Evolutionary conservation across 768 basidiomycete genomes (phyloP).

Genomic region (Pulveroboletus sp.): DNA sequence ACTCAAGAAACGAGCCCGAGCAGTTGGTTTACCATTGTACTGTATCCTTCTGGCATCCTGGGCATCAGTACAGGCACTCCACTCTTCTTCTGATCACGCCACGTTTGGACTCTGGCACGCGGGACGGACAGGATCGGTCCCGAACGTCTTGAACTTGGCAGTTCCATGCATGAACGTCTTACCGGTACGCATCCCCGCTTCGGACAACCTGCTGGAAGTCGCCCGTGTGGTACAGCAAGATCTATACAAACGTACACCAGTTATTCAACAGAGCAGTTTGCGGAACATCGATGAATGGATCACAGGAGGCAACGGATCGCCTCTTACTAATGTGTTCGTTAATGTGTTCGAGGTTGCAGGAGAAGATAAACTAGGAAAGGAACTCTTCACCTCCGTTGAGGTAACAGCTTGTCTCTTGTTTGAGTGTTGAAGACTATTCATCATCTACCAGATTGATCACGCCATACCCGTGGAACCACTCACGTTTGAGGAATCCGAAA

Average conservation of each 20-base stretch:
- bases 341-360: slow-evolving; percentile 39
- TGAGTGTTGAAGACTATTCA: neutral
- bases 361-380: slow-evolving; percentile 13
- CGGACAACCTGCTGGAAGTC: slow-evolving; percentile 20
- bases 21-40: slow-evolving; percentile 32
- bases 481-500: slow-evolving; percentile 6
- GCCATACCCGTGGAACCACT: slow-evolving; percentile 25
- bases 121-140: slow-evolving; percentile 35
- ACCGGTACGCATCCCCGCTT: slow-evolving; percentile 32
- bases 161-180: slow-evolving; percentile 44
- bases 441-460: slow-evolving; percentile 31
- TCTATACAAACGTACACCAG: slow-evolving; percentile 33
- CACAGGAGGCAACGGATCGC: slow-evolving; percentile 22
- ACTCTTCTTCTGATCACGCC: slow-evolving; percentile 24
- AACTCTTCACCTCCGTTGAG: slow-evolving; percentile 30
- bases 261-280: slow-evolving; percentile 39
- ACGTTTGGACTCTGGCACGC: slow-evolving; percentile 47
- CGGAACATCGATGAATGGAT: slow-evolving; percentile 35
- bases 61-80: slow-evolving; percentile 36
- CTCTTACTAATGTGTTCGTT: slow-evolving; percentile 41
- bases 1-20: slow-evolving; percentile 43
- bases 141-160: slow-evolving; percentile 35
- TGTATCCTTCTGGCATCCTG: slow-evolving; percentile 42
- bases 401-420: slow-evolving; percentile 22
- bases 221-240: slow-evolving; percentile 34